Base-by-base conservation (phyloP, 306 rosid genomes). In the Ormosia emarginata region DNA sequence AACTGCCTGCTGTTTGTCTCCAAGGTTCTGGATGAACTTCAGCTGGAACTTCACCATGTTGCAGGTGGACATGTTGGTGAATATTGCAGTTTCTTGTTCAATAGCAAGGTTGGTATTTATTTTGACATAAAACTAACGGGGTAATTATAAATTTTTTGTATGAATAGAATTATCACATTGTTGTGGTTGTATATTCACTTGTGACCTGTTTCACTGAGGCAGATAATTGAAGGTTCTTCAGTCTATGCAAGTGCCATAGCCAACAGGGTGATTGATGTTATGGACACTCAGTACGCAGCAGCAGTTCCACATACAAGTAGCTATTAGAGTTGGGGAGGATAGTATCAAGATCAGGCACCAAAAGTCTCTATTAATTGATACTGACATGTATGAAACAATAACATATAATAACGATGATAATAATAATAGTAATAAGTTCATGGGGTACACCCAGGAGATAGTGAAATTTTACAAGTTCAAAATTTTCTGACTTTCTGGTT, bases 61-160 rank as follows among this genome's bases (percentile, higher is more conserved):
- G 99, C 99, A 24, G 99, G 99, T 40, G 99, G 99, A 30, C 96
- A 92, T 79, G 93, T 95, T 36, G 99, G 99, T 2, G 97, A 95
- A 79, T 92, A 90, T 74, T 93, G 87, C 87, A 93, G 99, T 84
- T 95, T 92, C 91, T 86, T 95, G 89, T 91, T 95, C 94, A 95
- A 92, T 68, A 92, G 94, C 88, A 95, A 95, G 97, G 99, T 94
- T 65, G 34, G 67, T 40, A 34, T 40, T 77, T 76, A 30, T 81
- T 40, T 55, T 29, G 24, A 56, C 12, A 36, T 63, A 8, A 76
- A 67, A 70, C 47, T 68, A 10, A 64, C 63, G 39, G 24, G 63
- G 4, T 36, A 33, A 39, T 46, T 55, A 58, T 55, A 30, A 37
- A 30, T 36, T 71, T 3, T 13, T 30, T 33, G 17, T 61, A 44